Percentiles rank a stretch among this genome's conserved stretches.
Evolutionary conservation across 2,329 filamentous ascomycete genomes (phyloP).

Genomic region (Microsporum ferrugineum): DNA sequence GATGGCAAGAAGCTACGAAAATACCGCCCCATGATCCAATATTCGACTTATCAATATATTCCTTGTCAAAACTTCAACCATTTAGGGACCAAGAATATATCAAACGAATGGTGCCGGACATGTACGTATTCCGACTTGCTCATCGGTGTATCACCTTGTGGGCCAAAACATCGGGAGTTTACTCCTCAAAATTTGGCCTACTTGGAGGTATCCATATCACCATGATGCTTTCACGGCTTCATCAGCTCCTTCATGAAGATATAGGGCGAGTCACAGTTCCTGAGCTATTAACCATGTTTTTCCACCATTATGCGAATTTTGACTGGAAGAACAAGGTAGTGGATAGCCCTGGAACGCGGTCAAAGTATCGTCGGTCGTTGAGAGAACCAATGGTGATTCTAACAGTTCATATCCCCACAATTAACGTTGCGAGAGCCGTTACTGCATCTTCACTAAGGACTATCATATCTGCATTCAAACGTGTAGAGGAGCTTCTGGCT

Average conservation of each 20-base stretch:
- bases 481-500: constrained; percentile 35
- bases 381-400: constrained; percentile 53
- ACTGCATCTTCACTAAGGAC: constrained; percentile 43
- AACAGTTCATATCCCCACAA: constrained; percentile 49
- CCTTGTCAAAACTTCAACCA: constrained; percentile 52
- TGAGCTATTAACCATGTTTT: constrained; percentile 50
- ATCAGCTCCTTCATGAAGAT: constrained; percentile 42
- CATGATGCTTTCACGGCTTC: constrained; percentile 48
- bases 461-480: constrained; percentile 42
- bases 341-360: constrained; percentile 41
- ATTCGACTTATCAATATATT: constrained; percentile 46
- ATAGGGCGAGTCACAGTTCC: constrained; percentile 33
- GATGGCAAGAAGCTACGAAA: constrained; percentile 29
- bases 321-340: constrained; percentile 47
- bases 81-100: constrained; percentile 52
- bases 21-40: constrained; percentile 42
- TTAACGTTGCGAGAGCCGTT: constrained; percentile 49
- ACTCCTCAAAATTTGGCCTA: constrained; percentile 54
- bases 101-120: constrained; percentile 48
- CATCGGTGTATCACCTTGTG: constrained; percentile 52
- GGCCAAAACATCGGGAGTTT: constrained; percentile 52
- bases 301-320: constrained; percentile 50
- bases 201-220: constrained; percentile 55
- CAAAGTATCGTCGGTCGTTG: constrained; percentile 42
- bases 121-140: constrained; percentile 46